Conservation (phyloP, 352 stramenopile species). For the Phytophthora sp. region DNA sequence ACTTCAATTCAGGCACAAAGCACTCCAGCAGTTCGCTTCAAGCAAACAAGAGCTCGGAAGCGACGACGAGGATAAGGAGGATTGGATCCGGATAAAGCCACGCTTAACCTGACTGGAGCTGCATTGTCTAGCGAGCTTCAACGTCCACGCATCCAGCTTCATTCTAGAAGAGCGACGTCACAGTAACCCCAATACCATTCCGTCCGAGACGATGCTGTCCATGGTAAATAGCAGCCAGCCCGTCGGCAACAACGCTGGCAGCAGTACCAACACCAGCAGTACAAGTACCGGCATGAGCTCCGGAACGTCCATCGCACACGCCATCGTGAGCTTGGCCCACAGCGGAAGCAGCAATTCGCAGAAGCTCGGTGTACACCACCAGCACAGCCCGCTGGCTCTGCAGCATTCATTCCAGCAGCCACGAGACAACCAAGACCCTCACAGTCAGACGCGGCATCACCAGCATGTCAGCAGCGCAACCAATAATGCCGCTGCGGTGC, state of each 20-base stretch:
- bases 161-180: constrained; percentile 9
- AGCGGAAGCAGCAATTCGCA: constrained; percentile 24
- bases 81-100: constrained; percentile 14
- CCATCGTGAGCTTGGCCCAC: constrained; percentile 38
- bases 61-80: constrained; percentile 9
- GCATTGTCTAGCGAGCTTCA: constrained; percentile 30
- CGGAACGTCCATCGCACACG: constrained; percentile 38
- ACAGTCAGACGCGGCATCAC: constrained; percentile 16
- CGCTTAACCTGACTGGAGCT: constrained; percentile 7
- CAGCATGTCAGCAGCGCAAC: constrained; percentile 31
- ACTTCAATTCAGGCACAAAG: constrained; percentile 65
- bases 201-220: constrained; percentile 54
- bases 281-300: constrained; percentile 28
- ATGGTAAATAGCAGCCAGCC: constrained; percentile 59
- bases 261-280: constrained; percentile 14
- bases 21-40: constrained; percentile 3
- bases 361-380: constrained; percentile 4
- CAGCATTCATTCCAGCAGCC: constrained; percentile 22
- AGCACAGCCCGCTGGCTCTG: constrained; percentile 17
- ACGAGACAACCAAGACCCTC: constrained; percentile 26
- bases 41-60: constrained; percentile 8
- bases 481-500: constrained; percentile 26
- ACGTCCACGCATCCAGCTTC: constrained; percentile 22
- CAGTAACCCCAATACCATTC: constrained; percentile 30
- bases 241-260: constrained; percentile 23